These are phyloP conservation scores for Annulohypoxylon nitens DNA, from an alignment of 495 filamentous ascomycete species.

Conservation along the genomic window DNA sequence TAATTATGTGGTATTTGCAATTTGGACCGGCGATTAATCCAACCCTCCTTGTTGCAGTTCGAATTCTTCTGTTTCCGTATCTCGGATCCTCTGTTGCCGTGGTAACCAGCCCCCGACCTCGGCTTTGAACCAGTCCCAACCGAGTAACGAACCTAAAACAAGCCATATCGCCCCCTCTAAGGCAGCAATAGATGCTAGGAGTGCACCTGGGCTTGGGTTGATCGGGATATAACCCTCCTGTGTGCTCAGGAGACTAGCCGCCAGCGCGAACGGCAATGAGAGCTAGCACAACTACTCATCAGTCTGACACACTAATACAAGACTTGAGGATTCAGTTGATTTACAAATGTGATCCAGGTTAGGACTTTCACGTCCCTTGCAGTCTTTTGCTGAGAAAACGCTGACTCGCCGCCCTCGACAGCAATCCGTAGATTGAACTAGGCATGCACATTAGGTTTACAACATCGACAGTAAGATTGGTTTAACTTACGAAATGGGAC, in stretches of 20 bases:
- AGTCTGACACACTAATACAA: neutral
- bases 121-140: neutral
- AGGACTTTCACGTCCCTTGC: conserved; percentile 17
- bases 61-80: neutral
- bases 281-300: neutral
- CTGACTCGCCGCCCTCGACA: conserved; percentile 22
- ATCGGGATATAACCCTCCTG: conserved; percentile 13
- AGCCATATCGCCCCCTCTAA: neutral
- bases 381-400: conserved; percentile 16
- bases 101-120: neutral
- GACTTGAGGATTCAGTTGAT: neutral
- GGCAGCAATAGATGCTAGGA: neutral
- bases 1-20: neutral
- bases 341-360: conserved; percentile 35
- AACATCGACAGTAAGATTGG: too few relatives aligned
- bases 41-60: neutral
- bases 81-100: neutral
- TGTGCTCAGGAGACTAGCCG: conserved; percentile 14
- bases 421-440: conserved; percentile 16
- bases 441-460: too few relatives aligned
- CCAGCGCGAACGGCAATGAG: neutral
- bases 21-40: neutral
- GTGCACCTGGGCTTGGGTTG: neutral
- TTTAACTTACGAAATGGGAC: neutral
- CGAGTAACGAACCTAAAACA: neutral